Percentiles rank a stretch among this genome's conserved stretches.
Evolutionary conservation across 2,329 filamentous ascomycete genomes (phyloP).

Genomic region (Penicillium carneum): DNA sequence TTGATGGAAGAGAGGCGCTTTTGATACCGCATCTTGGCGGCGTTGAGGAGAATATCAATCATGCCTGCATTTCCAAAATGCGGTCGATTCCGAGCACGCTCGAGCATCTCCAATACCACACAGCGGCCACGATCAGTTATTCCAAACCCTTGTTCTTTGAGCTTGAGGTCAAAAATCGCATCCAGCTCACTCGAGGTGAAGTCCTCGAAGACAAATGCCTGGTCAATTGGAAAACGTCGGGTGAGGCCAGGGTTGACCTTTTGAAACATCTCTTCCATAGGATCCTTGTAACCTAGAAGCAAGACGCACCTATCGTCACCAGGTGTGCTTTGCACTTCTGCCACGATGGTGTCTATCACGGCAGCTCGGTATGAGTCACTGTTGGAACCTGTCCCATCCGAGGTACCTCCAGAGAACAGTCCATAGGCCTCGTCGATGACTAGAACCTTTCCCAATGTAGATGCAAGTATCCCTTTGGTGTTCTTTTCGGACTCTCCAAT

Average conservation of each 20-base stretch:
- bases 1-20: constrained; percentile 46
- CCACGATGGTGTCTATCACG: constrained; percentile 76
- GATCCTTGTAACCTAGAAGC: constrained; percentile 72
- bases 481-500: constrained; percentile 73
- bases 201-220: constrained; percentile 73
- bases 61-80: constrained; percentile 78
- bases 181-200: constrained; percentile 66
- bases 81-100: constrained; percentile 66
- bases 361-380: constrained; percentile 65
- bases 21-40: constrained; percentile 63
- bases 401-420: constrained; percentile 55
- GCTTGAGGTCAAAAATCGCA: constrained; percentile 68
- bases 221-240: constrained; percentile 69
- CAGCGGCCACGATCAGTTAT: constrained; percentile 61
- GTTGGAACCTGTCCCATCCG: constrained; percentile 37
- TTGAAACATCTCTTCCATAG: constrained; percentile 76
- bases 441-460: constrained; percentile 74
- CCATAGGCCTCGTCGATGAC: constrained; percentile 83
- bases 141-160: constrained; percentile 63
- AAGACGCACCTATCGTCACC: constrained; percentile 77
- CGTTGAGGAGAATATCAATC: constrained; percentile 71
- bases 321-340: constrained; percentile 72
- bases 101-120: constrained; percentile 67
- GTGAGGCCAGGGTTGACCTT: constrained; percentile 74
- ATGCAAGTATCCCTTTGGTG: constrained; percentile 74